Conservation (phyloP, 2,329 filamentous ascomycete genomes). For the Claviceps lovelessii region DNA sequence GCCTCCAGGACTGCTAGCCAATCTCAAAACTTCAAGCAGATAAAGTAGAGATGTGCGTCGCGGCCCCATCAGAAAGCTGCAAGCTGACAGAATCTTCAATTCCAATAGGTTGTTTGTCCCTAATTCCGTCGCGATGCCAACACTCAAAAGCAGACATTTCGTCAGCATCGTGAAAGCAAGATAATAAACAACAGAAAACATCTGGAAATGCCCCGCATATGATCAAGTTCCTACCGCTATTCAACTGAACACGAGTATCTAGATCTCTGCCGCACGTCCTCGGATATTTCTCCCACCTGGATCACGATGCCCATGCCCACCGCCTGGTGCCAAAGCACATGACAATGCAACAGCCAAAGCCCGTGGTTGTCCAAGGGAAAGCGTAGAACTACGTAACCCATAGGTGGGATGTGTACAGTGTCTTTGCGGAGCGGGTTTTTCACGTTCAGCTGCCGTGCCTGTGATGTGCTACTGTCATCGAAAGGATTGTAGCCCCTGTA, state of each 20-base stretch:
- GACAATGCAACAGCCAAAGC: slow-evolving; percentile 25
- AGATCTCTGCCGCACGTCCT: not conserved
- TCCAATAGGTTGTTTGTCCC: no score
- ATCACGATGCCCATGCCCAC: slow-evolving; percentile 17
- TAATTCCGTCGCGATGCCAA: no score
- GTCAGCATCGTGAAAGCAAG: not conserved
- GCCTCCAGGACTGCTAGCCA: no score
- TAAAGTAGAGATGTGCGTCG: no score
- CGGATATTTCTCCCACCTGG: slow-evolving; percentile 5
- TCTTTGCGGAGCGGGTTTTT: slow-evolving; percentile 20
- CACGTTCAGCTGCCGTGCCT: slow-evolving; percentile 2
- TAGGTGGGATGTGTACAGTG: slow-evolving; percentile 15
- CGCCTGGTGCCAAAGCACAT: slow-evolving; percentile 22
- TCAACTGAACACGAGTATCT: not conserved
- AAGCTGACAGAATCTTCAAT: no score
- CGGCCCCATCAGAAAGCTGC: no score
- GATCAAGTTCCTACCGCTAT: no score
- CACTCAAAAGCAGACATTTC: not conserved
- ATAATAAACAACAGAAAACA: not conserved
- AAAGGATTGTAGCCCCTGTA: slow-evolving; percentile 9
- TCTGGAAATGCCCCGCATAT: not conserved
- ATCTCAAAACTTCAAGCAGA: no score
- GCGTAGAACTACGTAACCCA: slow-evolving; percentile 21
- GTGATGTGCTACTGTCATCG: slow-evolving; percentile 1
- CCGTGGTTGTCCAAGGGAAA: slow-evolving; percentile 22